Base-by-base conservation (phyloP, 176 grass and related monocot species). In the Carex kokanica region DNA sequence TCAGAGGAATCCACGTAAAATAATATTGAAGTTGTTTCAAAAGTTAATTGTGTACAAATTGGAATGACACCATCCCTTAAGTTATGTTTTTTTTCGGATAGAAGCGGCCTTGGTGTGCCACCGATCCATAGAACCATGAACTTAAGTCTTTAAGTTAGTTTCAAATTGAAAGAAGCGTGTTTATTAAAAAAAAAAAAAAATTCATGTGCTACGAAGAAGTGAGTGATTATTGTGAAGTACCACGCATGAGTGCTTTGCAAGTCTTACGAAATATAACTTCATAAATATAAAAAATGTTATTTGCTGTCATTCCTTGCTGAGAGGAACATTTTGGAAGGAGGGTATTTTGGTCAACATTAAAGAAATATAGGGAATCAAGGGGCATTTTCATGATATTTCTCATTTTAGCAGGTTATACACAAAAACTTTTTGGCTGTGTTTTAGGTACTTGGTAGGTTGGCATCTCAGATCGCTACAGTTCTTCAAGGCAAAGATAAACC, bases 401-500 rank as follows among this genome's bases (percentile, higher is more conserved):
- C 8, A 17, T 60, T 21, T 38, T 62, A 47, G 53, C 66, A 56
- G n/a, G 2, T 31, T 78, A 17, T 82, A 43, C 10, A 49, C 23
- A 66, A 38, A 55, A 15, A n/a, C 60, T 0, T 58, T 79, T 78
- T 88, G 2, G 21, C 0, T 74, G 3, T 89, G 24, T 53, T 54
- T 38, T 65, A 99, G 91, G 91, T 99, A 29, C 96, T 99, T 88
- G 96, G 96, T 40, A 88, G 93, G 38, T 81, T 99, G 83, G 89
- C 96, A 57, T 99, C 96, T 78, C 93, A 90, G 64, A 93, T 99
- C 85, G 84, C 91, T 45, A 88, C 87, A 64, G 93, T 95, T 68
- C 81, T 99, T 69, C 93, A 99, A 85, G 91, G 96, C 51, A 99
- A 99, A 90, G 96, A 99, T 71, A 99, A 99, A 81, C 96, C 96